phyloP scores from a whole-genome alignment of 2,329 filamentous ascomycete genomes.

The Monosporascus sp. region DNA sequence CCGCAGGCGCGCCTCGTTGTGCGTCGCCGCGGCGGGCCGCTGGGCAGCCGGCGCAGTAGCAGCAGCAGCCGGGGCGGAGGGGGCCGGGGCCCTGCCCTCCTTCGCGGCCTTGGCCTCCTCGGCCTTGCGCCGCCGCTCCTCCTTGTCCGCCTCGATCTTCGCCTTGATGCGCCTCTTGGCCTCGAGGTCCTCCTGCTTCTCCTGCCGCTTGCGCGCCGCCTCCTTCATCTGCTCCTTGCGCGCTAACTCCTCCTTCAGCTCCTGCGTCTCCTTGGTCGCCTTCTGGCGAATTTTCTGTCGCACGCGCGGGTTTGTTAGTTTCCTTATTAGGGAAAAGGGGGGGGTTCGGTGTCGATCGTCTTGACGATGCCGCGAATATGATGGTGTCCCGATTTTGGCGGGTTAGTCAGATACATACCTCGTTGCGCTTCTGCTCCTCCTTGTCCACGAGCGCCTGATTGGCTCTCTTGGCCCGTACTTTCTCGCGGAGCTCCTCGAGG shows the following conservation, averaged over 20 bases:
- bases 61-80: conserved; percentile 30
- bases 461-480: conserved; percentile 67
- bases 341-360: not conserved
- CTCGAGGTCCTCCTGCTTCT: conserved; percentile 80
- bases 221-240: conserved; percentile 91
- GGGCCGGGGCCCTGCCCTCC: conserved; percentile 60
- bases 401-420: conserved; percentile 43
- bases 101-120: conserved; percentile 80
- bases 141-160: conserved; percentile 92
- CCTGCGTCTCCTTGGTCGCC: conserved; percentile 81
- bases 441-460: conserved; percentile 67
- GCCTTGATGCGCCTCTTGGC: conserved; percentile 87
- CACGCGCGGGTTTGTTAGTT: conserved; percentile 6
- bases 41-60: conserved; percentile 39
- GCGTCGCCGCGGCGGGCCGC: conserved; percentile 60
- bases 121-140: conserved; percentile 77
- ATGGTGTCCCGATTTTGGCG: not conserved
- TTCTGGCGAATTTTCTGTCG: conserved; percentile 70
- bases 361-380: not conserved
- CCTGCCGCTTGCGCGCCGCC: conserved; percentile 75
- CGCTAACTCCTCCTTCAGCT: conserved; percentile 81
- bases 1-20: conserved; percentile 75
- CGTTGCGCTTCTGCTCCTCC: conserved; percentile 77
- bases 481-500: conserved; percentile 68
- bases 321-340: not conserved